Base-by-base conservation (phyloP, 177 flowering plant species). In the Tripterygium wilfordii region DNA sequence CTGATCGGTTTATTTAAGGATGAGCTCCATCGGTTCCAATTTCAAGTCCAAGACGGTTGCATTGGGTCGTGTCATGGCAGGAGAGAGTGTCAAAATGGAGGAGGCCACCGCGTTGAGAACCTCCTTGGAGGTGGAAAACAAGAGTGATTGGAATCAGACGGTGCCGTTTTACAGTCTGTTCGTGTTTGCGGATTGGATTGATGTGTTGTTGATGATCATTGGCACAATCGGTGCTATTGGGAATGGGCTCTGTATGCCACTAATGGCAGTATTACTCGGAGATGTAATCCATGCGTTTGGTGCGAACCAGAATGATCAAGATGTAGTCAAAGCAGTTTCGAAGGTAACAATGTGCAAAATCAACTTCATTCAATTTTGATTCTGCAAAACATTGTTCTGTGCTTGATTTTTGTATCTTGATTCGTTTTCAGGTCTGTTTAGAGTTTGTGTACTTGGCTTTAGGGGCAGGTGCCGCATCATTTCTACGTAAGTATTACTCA, bases 231-330 rank as follows among this genome's bases (percentile, higher is more conserved):
- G 75, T 15, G 82, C 85, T 33, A 12, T 74, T 41, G 85, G 65
- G 7, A 85, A 82, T 65, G 94, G 96, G 0, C 0, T 75, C 1
- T 52, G 69, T 14, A 35, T 73, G 61, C 88, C 96, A 12, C 62
- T 84, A 6, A 78, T 80, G 88, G 54, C 86, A 0, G 2, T 80
- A 4, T 51, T 84, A 2, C 49, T 85, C 10, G 96, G 94, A 0
- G 60, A 85, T 0, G 19, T 79, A 20, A 49, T 67, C 16, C 47
- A 88, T 64, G 30, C 83, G 32, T 84, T 84, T 44, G 96, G 94
- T 15, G 24, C 57, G 24, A 80, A 60, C 45, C 67, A 62, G 33
- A 46, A 18, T 21, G 53, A 48, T 50, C 42, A 46, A 0, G 28
- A 69, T 3, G 64, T 77, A 3, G 60, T 78, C 32, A 46, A 53